These are phyloP conservation scores for Quercus gilva DNA, from an alignment of 306 rosid species.

Conservation along the genomic window DNA sequence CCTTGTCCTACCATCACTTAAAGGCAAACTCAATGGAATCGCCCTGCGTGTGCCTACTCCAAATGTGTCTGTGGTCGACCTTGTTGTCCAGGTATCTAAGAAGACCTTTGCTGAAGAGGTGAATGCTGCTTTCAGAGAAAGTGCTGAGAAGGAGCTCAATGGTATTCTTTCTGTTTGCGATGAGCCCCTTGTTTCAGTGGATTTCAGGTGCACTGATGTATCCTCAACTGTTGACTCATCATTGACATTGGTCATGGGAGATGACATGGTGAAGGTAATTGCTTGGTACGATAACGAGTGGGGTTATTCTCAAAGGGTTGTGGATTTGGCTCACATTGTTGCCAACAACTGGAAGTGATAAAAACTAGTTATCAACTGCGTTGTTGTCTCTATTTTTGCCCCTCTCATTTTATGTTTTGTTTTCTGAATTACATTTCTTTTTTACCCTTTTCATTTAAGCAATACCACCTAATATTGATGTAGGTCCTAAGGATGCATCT, in stretches of 20 bases:
- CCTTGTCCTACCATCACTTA: conserved; percentile 83
- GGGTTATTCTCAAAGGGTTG: conserved; percentile 99
- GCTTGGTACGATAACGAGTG: conserved; percentile 99
- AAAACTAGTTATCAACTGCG: too few relatives aligned
- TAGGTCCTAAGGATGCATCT: too few relatives aligned
- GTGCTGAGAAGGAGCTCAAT: conserved; percentile 68
- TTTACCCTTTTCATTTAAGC: too few relatives aligned
- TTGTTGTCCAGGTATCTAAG: conserved; percentile 88
- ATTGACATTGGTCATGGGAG: conserved; percentile 97
- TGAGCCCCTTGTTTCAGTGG: conserved; percentile 95
- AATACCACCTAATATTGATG: too few relatives aligned
- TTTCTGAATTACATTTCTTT: too few relatives aligned
- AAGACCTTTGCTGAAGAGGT: conserved; percentile 97
- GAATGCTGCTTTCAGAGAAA: conserved; percentile 86
- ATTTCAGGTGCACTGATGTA: conserved; percentile 87
- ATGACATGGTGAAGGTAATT: conserved; percentile 96
- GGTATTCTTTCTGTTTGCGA: conserved; percentile 93
- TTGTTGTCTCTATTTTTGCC: too few relatives aligned
- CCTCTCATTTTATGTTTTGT: too few relatives aligned
- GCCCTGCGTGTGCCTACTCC: conserved; percentile 98
- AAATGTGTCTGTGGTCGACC: conserved; percentile 92
- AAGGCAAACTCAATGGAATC: conserved; percentile 90
- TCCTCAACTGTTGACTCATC: conserved; percentile 97
- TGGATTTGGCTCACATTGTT: conserved; percentile 96
- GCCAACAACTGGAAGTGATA: conserved; percentile 87